Base-by-base conservation (phyloP, 805 yeast species). In the Hanseniaspora lachancei region DNA sequence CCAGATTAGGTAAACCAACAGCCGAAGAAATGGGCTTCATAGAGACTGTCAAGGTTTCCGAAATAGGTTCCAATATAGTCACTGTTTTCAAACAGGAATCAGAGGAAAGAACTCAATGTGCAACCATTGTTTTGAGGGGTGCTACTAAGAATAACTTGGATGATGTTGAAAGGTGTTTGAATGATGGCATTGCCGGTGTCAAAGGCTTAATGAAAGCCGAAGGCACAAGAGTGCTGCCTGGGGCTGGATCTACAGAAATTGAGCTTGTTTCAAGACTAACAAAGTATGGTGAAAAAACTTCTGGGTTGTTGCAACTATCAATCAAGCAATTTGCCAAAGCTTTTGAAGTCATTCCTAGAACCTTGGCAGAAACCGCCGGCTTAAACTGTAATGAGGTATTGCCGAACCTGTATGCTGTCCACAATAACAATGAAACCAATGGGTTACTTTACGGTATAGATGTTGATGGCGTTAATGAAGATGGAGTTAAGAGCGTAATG, bases 31-130 rank as follows among this genome's bases (percentile, higher is more conserved):
- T 87, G 75, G 98, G 98, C 55, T 66, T 77, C 44, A 79, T 93
- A 58, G 98, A 91, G 67, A 69, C 83, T 34, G 91, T 93, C 51
- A 95, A 86, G 72, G 84, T 96, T 24, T 80, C 79, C 63, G 98
- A 93, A 74, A 88, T 93, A 67, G 98, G 98, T 61, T 96, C 97
- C 55, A 97, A 93, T 71, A 80, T 96, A 69, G 97, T 93, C 40
- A 91, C 97, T 10, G 78, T 93, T 34, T 89, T 93, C 75, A 79
- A 87, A 67, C 98, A 93, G 71, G 80, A 77, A 60, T 69, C 72
- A 36, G 70, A 70, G 34, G 80, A 74, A 60, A 65, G 68, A 47
- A 83, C 96, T 29, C 77, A 86, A 63, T 93, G 98, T 4, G 82
- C 97, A 16, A 93, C 98, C 9, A 89, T 93, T 63, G 84, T 93